Base-by-base conservation (phyloP, 1,284 basidiomycete species). In the Hymenochaete sp. region DNA sequence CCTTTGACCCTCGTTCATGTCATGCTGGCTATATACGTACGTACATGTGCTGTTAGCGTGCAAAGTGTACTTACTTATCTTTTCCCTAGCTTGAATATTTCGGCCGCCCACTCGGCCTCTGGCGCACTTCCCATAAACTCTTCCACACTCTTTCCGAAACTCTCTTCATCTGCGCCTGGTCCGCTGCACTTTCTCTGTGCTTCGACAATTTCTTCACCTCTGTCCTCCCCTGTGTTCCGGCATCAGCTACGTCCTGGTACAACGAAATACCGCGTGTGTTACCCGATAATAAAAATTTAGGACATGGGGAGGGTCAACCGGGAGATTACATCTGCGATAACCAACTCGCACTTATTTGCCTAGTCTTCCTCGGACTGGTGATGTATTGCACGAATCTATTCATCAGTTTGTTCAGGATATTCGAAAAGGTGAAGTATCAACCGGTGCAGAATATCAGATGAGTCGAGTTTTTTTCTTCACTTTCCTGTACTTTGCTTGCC, bases 201-300 rank as follows among this genome's bases (percentile, higher is more conserved):
- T 89, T 93, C 61, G 89, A 95, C 70, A 91, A 93, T 59, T 91
- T 84, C 63, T 90, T 93, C 64, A 93, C 90, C 3, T 89, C 89
- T 24, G 67, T 79, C 22, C 75, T 93, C 45, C 79, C 83, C 27
- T 95, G 91, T 56, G 72, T 80, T 0, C 67, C 78, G 1, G 52
- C 62, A 3, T 71, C 72, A 21, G 63, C 64, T 27, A 80, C 70
- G 14, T 68, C 76, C 5, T 89, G 85, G 85, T 88, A 87, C 62
- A 82, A 73, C 58, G 56, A 73, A 48, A 61, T 83, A 3, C 69
- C 71, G 9, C 71, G 75, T 13, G 55, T 61, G 24, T 68, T 63
- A 52, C 59, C 63, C 11, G 36, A 49, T 24, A 55, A 72, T 2
- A 64, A 67, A 7, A 62, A 60, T 22, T 54, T 74, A 33, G 65